Evolutionary conservation across 2,329 filamentous ascomycete genomes (phyloP).

Genomic region (Cadophora malorum): DNA sequence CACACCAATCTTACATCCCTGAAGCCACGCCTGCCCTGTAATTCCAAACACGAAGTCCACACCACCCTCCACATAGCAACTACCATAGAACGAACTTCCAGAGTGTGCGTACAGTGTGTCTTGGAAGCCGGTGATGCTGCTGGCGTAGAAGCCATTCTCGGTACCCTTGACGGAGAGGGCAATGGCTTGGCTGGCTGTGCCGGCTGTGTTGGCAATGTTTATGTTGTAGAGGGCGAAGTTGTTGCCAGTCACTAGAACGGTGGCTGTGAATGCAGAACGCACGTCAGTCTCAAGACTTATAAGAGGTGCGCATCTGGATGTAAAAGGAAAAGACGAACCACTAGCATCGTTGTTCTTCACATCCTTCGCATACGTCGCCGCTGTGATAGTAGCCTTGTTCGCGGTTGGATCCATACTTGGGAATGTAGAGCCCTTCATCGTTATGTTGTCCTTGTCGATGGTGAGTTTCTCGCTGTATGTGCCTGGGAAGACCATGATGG

Average conservation of each 20-base stretch:
- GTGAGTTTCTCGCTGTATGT: conserved; percentile 61
- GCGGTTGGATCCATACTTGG: conserved; percentile 47
- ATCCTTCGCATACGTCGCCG: conserved; percentile 47
- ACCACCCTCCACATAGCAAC: conserved; percentile 60
- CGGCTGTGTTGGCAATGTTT: conserved; percentile 48
- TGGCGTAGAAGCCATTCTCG: conserved; percentile 61
- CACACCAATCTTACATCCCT: conserved; percentile 53
- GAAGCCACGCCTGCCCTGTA: conserved; percentile 57
- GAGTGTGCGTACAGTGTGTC: conserved; percentile 57
- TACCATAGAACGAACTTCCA: conserved; percentile 60
- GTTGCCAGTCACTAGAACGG: no score
- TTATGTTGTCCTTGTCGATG: conserved; percentile 52
- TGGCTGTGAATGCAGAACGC: no score
- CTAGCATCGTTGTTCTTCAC: conserved; percentile 51
- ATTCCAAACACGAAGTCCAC: conserved; percentile 66
- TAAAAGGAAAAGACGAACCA: conserved; percentile 20
- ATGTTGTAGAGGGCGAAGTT: no score
- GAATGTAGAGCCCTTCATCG: conserved; percentile 54
- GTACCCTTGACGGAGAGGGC: conserved; percentile 56
- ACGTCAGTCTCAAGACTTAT: no score
- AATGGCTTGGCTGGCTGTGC: conserved; percentile 54
- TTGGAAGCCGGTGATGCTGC: conserved; percentile 58
- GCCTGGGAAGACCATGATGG: conserved; percentile 53
- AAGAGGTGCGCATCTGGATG: not conserved
- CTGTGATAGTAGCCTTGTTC: conserved; percentile 55